phyloP scores from a whole-genome alignment of 768 basidiomycete species.

The Myochromella boudieri region DNA sequence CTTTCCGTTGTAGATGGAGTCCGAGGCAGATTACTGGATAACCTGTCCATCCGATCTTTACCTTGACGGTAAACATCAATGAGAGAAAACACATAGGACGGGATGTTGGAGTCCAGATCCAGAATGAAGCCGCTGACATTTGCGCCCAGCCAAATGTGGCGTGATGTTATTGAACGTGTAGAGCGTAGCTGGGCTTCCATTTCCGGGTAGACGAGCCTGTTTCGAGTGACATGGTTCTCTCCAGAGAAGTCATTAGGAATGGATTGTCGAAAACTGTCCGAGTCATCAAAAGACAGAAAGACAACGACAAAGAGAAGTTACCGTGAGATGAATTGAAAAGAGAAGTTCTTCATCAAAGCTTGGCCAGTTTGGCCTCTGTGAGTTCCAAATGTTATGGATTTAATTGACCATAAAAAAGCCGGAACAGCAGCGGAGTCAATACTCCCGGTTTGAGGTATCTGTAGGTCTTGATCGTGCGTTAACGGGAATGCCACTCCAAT shows the following conservation, averaged over 20 bases:
- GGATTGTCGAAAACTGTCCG: slow-evolving; percentile 74
- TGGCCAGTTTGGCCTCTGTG: slow-evolving; percentile 78
- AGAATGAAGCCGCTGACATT: slow-evolving; percentile 83
- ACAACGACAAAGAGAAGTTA: slow-evolving; percentile 33
- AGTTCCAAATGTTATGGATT: slow-evolving; percentile 69
- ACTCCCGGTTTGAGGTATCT: slow-evolving; percentile 40
- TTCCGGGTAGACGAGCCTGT: slow-evolving; percentile 76
- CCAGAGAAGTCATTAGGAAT: slow-evolving; percentile 67
- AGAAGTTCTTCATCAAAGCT: slow-evolving; percentile 68
- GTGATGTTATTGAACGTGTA: slow-evolving; percentile 43
- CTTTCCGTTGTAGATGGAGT: slow-evolving; percentile 25
- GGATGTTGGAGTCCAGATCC: slow-evolving; percentile 80
- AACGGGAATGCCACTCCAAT: slow-evolving; percentile 93
- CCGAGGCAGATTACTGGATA: slow-evolving; percentile 57
- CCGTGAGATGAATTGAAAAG: slow-evolving; percentile 84
- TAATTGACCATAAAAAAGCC: slow-evolving; percentile 86
- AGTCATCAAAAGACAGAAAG: slow-evolving; percentile 12
- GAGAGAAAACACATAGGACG: slow-evolving; percentile 76
- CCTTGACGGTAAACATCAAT: slow-evolving; percentile 85
- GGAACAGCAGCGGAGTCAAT: slow-evolving; percentile 50
- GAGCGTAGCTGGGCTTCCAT: slow-evolving; percentile 76
- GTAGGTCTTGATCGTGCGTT: slow-evolving; percentile 57
- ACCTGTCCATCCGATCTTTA: slow-evolving; percentile 69
- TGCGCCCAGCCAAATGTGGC: slow-evolving; percentile 61
- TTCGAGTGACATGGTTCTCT: slow-evolving; percentile 64